A percentile compares a stretch with the other conserved stretches of the same genome.
Conservation (phyloP, 352 stramenopile genomes). For the Pythium brassicae region DNA sequence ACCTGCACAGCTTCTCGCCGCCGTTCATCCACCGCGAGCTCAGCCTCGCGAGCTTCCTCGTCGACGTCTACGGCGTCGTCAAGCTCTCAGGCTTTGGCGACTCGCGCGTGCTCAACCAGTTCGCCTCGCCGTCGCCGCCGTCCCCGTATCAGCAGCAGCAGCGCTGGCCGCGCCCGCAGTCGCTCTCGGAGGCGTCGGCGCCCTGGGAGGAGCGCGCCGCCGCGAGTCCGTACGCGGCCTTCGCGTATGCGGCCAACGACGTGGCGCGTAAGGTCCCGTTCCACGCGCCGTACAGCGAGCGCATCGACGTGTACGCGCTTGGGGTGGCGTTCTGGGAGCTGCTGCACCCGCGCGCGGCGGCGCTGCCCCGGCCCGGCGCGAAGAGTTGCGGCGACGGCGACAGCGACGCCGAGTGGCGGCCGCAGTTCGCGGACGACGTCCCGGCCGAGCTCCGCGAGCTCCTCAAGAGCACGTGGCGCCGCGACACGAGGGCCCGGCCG, state of each 20-base stretch:
- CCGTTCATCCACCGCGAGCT: constrained; percentile 75
- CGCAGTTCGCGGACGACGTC: constrained; percentile 23
- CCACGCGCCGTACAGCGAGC: constrained; percentile 51
- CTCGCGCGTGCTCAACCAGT: constrained; percentile 35
- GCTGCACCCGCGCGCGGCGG: constrained; percentile 41
- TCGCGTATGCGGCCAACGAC: constrained; percentile 66
- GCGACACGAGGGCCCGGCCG: constrained; percentile 30
- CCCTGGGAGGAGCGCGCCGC: constrained; percentile 15
- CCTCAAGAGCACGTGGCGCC: constrained; percentile 40
- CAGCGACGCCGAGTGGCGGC: constrained; percentile 41
- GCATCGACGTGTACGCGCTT: constrained; percentile 70
- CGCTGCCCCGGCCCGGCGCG: constrained; percentile 26
- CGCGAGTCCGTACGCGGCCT: constrained; percentile 29
- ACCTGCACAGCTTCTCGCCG: constrained; percentile 69
- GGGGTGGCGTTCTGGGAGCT: constrained; percentile 77
- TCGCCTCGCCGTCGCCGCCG: constrained; percentile 5
- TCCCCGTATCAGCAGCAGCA: neutral
- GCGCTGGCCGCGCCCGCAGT: neutral
- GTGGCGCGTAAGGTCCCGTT: constrained; percentile 40
- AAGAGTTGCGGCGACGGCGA: constrained; percentile 47
- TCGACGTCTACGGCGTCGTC: constrained; percentile 49
- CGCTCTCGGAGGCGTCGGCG: neutral
- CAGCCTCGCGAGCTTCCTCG: constrained; percentile 67
- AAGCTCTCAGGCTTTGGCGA: constrained; percentile 74
- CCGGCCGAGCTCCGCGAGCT: constrained; percentile 32